These are phyloP conservation scores for Trichoderma asperellum DNA, from an alignment of 2,329 filamentous ascomycete genomes.

Conservation along the genomic window DNA sequence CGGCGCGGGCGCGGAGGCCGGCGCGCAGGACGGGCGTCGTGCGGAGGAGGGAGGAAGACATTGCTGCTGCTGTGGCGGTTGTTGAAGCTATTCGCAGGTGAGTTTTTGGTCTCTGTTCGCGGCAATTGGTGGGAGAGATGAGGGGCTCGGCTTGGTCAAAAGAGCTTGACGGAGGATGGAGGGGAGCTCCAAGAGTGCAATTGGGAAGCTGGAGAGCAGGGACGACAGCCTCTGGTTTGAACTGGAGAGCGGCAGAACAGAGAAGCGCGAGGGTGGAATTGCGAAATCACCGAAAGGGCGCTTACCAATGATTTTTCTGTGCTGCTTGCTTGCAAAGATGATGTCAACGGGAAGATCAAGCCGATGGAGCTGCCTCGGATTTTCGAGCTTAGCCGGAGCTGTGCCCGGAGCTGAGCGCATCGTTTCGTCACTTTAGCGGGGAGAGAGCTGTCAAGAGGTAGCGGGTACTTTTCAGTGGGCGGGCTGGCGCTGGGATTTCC, in stretches of 20 bases:
- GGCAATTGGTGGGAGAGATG: slow-evolving; percentile 8
- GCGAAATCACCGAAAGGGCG: slow-evolving; percentile 4
- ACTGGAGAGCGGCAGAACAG: not conserved
- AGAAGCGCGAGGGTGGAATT: not conserved
- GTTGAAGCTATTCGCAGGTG: slow-evolving; percentile 1
- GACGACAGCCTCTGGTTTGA: not conserved
- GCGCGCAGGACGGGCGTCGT: slow-evolving; percentile 69
- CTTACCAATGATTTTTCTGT: slow-evolving; percentile 29
- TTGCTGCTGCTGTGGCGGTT: slow-evolving; percentile 43
- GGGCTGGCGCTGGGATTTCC: not conserved
- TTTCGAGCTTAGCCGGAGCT: slow-evolving; percentile 34
- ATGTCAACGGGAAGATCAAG: slow-evolving; percentile 36
- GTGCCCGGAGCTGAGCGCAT: slow-evolving; percentile 34
- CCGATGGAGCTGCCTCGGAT: slow-evolving; percentile 31
- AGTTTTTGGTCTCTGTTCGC: slow-evolving; percentile 2
- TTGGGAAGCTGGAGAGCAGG: not conserved
- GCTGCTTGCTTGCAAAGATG: slow-evolving; percentile 32
- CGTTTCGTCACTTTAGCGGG: slow-evolving; percentile 37
- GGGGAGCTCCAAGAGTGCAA: slow-evolving; percentile 1
- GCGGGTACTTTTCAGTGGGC: not conserved
- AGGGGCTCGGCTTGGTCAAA: slow-evolving; percentile 1
- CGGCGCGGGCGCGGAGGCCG: slow-evolving; percentile 69
- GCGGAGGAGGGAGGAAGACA: slow-evolving; percentile 79
- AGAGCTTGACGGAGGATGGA: not conserved
- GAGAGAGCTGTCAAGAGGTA: not conserved